Evolutionary conservation across 129 eudicot genomes (phyloP).

Genomic region (Deinandra increscens): DNA sequence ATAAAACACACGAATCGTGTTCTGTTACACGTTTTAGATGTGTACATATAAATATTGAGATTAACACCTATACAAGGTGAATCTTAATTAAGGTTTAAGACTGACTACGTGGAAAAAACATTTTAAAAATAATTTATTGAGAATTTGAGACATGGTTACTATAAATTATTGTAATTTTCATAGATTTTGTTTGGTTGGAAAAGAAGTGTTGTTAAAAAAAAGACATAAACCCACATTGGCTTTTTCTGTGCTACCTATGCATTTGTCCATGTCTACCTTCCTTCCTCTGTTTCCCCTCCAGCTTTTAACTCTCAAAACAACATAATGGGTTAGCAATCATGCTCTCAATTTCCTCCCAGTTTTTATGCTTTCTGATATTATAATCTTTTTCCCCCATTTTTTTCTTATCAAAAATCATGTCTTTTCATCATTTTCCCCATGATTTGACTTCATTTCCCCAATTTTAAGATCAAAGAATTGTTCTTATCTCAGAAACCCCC

Average conservation of each 20-base stretch:
- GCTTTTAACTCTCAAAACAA: conserved; percentile 25
- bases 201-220: conserved; percentile 31
- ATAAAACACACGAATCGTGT: too few relatives aligned
- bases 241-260: conserved; percentile 46
- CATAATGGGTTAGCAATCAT: conserved; percentile 43
- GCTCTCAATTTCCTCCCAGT: conserved; percentile 44
- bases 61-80: not conserved
- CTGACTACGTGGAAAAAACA: not conserved
- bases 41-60: not conserved
- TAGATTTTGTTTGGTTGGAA: conserved; percentile 31
- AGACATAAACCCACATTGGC: conserved; percentile 43
- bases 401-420: conserved; percentile 18
- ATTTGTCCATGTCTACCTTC: conserved; percentile 43
- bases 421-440: conserved; percentile 34
- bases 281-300: conserved; percentile 35
- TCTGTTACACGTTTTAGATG: too few relatives aligned
- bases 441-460: conserved; percentile 42
- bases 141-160: too few relatives aligned
- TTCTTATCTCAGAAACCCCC: conserved; percentile 18
- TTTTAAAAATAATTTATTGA: not conserved
- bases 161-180: not conserved
- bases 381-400: not conserved
- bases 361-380: conserved; percentile 16
- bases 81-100: too few relatives aligned
- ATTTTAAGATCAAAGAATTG: conserved; percentile 36